A percentile compares a stretch with the other conserved stretches of the same genome.
These are phyloP conservation scores for Tetracladium setigerum DNA, from an alignment of 495 filamentous ascomycete genomes.

Conservation along the genomic window DNA sequence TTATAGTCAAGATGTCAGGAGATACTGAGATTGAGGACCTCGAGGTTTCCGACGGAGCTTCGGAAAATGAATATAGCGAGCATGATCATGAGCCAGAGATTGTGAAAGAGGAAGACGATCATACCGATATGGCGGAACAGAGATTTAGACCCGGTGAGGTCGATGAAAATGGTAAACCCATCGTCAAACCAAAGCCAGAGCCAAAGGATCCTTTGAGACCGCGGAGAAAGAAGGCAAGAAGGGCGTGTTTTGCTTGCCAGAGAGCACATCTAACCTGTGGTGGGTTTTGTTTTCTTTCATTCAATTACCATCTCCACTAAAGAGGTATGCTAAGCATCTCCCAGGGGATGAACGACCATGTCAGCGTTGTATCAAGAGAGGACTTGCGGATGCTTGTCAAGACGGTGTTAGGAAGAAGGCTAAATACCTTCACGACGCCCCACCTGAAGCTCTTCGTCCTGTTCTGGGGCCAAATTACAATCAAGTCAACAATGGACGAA, in stretches of 20 bases:
- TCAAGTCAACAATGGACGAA: constrained; percentile 20
- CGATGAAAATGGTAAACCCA: constrained; percentile 29
- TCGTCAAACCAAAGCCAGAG: constrained; percentile 53
- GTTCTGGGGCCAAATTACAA: constrained; percentile 49
- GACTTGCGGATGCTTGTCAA: constrained; percentile 81
- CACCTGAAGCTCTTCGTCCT: constrained; percentile 57
- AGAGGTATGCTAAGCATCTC: neutral
- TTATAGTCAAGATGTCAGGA: constrained; percentile 23
- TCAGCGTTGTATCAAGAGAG: constrained; percentile 86
- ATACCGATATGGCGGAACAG: constrained; percentile 45
- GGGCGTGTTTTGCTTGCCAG: constrained; percentile 95
- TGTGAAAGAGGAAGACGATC: constrained; percentile 45
- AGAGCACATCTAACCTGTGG: constrained; percentile 96
- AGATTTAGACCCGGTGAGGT: constrained; percentile 35
- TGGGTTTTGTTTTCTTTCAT: constrained; percentile 45
- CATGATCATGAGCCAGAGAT: constrained; percentile 37
- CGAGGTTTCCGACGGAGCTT: constrained; percentile 40
- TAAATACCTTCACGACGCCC: constrained; percentile 96
- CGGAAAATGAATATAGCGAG: constrained; percentile 44
- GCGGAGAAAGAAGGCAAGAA: constrained; percentile 87
- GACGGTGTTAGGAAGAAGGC: constrained; percentile 98
- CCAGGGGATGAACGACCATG: constrained; percentile 77
- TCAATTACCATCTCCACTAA: neutral
- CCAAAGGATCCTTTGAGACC: constrained; percentile 83
- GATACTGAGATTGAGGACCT: constrained; percentile 24